Evolutionary conservation across 108 stramenopile species (phyloP).

Genomic region (Cylindrotheca closterium): DNA sequence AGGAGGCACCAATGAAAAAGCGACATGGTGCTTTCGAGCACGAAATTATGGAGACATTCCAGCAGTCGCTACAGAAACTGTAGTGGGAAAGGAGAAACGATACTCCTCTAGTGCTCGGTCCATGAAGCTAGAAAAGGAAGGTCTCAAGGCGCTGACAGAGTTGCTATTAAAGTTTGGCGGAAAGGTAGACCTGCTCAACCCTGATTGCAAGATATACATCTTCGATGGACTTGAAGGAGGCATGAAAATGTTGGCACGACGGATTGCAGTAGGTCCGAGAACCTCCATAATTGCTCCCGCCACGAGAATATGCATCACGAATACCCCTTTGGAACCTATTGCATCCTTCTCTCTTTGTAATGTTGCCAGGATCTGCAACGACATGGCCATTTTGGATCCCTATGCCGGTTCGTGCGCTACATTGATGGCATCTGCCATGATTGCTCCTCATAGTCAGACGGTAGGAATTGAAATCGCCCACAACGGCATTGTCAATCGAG

Average conservation of each 20-base stretch:
- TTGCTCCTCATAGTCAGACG: constrained; percentile 51
- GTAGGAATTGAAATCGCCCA: constrained; percentile 86
- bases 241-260: constrained; percentile 51
- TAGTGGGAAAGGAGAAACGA: constrained; percentile 45
- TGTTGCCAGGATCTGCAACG: constrained; percentile 45
- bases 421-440: constrained; percentile 77
- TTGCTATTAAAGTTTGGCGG: constrained; percentile 63
- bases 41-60: constrained; percentile 27
- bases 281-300: constrained; percentile 66
- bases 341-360: constrained; percentile 84
- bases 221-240: constrained; percentile 67
- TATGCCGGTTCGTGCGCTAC: constrained; percentile 81
- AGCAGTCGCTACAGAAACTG: not conserved
- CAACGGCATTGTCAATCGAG: constrained; percentile 64
- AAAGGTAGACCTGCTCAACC: constrained; percentile 60
- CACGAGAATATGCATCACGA: constrained; percentile 84
- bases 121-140: constrained; percentile 58
- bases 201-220: constrained; percentile 73
- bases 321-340: constrained; percentile 77
- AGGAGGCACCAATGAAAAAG: constrained; percentile 35
- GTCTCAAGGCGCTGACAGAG: constrained; percentile 49
- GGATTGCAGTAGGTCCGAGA: constrained; percentile 54
- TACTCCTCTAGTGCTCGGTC: constrained; percentile 72
- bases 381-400: constrained; percentile 68
- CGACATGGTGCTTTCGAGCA: constrained; percentile 79